Evolutionary conservation across 2,329 filamentous ascomycete genomes (phyloP).

Genomic region (Fusarium clavum): DNA sequence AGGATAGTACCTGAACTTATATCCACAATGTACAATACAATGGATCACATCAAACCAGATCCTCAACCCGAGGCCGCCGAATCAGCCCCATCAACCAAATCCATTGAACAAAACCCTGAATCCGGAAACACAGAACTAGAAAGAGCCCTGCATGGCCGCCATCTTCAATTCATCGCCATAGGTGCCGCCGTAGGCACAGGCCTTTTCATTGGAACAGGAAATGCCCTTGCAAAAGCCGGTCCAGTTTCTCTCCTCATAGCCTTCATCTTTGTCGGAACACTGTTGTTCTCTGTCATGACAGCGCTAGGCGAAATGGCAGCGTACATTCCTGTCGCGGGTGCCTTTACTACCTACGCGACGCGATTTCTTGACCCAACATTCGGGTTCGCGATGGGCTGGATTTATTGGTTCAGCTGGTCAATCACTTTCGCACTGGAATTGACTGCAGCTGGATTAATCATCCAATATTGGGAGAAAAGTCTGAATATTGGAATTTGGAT

Average conservation of each 20-base stretch:
- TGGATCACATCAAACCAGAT: conserved; percentile 23
- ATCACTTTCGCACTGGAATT: conserved; percentile 69
- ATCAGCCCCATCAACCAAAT: conserved; percentile 18
- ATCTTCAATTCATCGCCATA: conserved; percentile 67
- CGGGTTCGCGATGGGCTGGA: conserved; percentile 69
- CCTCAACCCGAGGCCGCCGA: not conserved
- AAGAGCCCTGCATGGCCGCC: conserved; percentile 68
- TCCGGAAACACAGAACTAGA: conserved; percentile 59
- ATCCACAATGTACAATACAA: not conserved
- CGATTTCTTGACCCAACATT: conserved; percentile 67
- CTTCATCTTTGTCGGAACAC: conserved; percentile 24
- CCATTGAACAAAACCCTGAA: conserved; percentile 53
- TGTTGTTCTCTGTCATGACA: conserved; percentile 29
- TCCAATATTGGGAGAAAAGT: conserved; percentile 69
- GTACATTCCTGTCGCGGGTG: conserved; percentile 66
- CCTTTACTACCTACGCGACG: conserved; percentile 62
- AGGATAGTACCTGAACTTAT: not conserved
- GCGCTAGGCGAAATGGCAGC: conserved; percentile 66
- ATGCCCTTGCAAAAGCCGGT: conserved; percentile 17
- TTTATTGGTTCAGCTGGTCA: conserved; percentile 72
- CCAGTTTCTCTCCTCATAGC: conserved; percentile 28
- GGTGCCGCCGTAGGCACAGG: conserved; percentile 71
- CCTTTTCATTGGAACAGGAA: conserved; percentile 62
- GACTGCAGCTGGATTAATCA: conserved; percentile 67
- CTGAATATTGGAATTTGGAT: conserved; percentile 70